Base-by-base conservation (phyloP, 257 asterid genomes). In the Solanum chaucha region DNA sequence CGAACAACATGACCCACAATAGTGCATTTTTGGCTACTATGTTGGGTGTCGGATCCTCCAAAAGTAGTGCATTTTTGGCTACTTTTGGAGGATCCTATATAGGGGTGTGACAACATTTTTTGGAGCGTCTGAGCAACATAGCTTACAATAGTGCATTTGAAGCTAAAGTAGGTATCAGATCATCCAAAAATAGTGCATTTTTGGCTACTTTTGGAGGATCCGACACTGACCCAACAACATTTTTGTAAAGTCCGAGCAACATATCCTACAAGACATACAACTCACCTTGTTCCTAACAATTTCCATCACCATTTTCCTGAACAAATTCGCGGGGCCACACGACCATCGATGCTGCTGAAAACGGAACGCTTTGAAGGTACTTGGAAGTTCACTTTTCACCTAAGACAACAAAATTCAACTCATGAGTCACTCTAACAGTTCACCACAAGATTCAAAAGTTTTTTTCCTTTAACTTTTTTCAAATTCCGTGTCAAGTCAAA, bases 321-420 rank as follows among this genome's bases (percentile, higher is more conserved):
- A 97, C 61, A 97, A 86, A 89, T 97, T 95, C 26, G 99, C 98
- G 0, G 99, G 99, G 6, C 99, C 99, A 77, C 99, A 97, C 4
- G 98, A 97, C 99, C 99, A 97, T 10, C 99, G 90, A 81, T 97
- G 98, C 88, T 97, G 99, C 93, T 97, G 99, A 89, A 91, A 97
- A 17, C 99, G 93, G 88, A 94, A 97, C 67, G 99, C 99, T 85
- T 94, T 97, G 85, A 97, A 95, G 36, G 99, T 95, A 90, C 99
- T 97, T 0, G 98, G 99, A 87, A 95, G 98, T 65, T 96, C 98
- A 87, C 99, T 96, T 88, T 94, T 94, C 88, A 94, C 98, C 97
- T 94, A 65, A 13, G 82, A 22, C 9, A 84, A 6, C 13, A 44
- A 24, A 11, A 34, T 48, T 34, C 8, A 5, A 24, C 34, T 3